A percentile compares a stretch with the other conserved stretches of the same genome.
Conservation (phyloP, 495 filamentous ascomycete genomes). For the Podospora sp. region DNA sequence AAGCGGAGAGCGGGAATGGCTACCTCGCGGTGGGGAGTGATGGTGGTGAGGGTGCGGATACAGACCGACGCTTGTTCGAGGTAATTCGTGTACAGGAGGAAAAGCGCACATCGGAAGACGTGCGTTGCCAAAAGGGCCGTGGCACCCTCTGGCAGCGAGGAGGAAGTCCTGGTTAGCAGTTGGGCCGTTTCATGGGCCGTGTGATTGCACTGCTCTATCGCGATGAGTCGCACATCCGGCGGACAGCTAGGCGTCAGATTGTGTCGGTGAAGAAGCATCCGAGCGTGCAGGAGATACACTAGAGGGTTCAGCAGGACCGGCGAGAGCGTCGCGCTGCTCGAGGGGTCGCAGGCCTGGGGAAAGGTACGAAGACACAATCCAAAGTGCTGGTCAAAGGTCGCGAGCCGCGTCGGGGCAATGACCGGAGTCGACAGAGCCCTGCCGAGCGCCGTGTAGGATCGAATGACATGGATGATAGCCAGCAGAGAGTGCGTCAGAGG, state of each 20-base stretch:
- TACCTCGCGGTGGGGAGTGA: conserved; percentile 69
- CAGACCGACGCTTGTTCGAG: conserved; percentile 73
- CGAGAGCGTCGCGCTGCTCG: conserved; percentile 65
- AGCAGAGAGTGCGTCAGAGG: conserved; percentile 66
- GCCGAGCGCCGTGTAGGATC: conserved; percentile 77
- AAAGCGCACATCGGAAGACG: conserved; percentile 84
- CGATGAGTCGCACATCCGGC: conserved; percentile 62
- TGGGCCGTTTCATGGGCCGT: conserved; percentile 76
- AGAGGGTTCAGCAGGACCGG: conserved; percentile 72
- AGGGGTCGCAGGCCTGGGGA: conserved; percentile 69
- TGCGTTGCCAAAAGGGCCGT: conserved; percentile 70
- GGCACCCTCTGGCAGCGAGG: conserved; percentile 45
- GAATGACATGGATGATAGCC: conserved; percentile 79
- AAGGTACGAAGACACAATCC: conserved; percentile 71
- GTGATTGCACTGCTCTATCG: conserved; percentile 74
- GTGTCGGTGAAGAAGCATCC: conserved; percentile 85
- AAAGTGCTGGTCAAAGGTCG: conserved; percentile 83
- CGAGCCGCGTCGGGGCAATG: conserved; percentile 69
- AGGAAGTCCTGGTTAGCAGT: conserved; percentile 66
- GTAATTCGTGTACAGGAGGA: conserved; percentile 73
- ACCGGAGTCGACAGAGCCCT: conserved; percentile 68
- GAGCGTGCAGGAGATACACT: conserved; percentile 77
- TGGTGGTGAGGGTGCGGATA: conserved; percentile 66
- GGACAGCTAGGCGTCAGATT: conserved; percentile 79
- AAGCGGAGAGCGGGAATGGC: conserved; percentile 82